These are phyloP conservation scores for Chaetomium cochliodes DNA, from an alignment of 495 filamentous ascomycete species.

Conservation along the genomic window DNA sequence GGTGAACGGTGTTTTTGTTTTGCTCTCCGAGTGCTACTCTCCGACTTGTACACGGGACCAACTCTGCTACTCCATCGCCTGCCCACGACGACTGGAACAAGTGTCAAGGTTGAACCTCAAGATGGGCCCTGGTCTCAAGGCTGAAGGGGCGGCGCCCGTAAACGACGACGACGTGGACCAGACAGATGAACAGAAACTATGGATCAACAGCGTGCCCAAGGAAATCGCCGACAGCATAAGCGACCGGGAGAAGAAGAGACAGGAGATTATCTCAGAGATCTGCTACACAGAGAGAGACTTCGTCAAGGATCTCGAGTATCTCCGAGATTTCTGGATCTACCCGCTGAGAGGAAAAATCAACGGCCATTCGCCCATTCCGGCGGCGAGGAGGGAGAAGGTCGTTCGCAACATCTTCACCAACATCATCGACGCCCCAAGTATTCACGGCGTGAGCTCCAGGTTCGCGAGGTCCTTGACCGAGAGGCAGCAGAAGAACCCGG, in stretches of 20 bases:
- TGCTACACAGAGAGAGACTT: constrained; percentile 99
- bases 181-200: constrained; percentile 94
- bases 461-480: constrained; percentile 85
- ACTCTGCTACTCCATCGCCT: constrained; percentile 98
- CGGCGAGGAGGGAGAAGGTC: constrained; percentile 81
- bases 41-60: constrained; percentile 94
- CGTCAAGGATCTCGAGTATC: constrained; percentile 97
- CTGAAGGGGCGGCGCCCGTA: constrained; percentile 68
- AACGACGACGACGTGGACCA: constrained; percentile 85
- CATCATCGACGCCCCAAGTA: constrained; percentile 73
- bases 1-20: constrained; percentile 94
- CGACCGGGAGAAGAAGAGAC: constrained; percentile 93
- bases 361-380: constrained; percentile 76
- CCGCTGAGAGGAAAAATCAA: constrained; percentile 71
- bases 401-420: constrained; percentile 95
- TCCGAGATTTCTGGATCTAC: constrained; percentile 98
- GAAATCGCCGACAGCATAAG: constrained; percentile 85
- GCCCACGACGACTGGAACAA: constrained; percentile 90
- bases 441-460: constrained; percentile 82
- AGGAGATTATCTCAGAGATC: constrained; percentile 96
- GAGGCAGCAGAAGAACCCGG: constrained; percentile 82
- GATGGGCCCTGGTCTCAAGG: constrained; percentile 79
- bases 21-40: constrained; percentile 96
- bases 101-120: constrained; percentile 91
- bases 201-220: constrained; percentile 98